Evolutionary conservation across 129 eudicot species (phyloP), one percentile per base, ranked within the genome.

Genomic region (Flaveria bidentis): DNA sequence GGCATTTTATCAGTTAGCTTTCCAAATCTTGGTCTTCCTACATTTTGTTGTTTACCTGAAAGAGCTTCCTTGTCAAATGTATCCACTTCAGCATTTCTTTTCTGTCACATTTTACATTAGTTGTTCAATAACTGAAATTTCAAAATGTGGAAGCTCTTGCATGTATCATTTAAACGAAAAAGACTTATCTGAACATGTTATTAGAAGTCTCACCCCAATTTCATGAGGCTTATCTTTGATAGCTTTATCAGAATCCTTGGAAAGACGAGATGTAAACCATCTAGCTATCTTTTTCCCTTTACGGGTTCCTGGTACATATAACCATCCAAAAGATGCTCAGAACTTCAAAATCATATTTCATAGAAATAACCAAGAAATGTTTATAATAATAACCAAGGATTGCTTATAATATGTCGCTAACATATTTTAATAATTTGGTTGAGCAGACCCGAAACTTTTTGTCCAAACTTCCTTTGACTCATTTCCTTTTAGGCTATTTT

Each of bases 221-320:
- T 77, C 84, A 76, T 76, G 75, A 74, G 77, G 72, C 30, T 57
- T 69, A 81, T 83, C 87, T 67, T 71, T 70, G 49, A 61, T 18
- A 70, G 77, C 82, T 85, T 73, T 84, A 76, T 83, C 87, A 39
- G 84, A 82, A 85, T 81, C 85, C 86, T 79, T 88, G 77, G 84
- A 84, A 63, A 86, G 86, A 81, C 85, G 80, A 74, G 97, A 91
- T 61, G 80, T 85, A 71, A 91, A 83, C 97, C 91, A 91, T 58
- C 82, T 81, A 60, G 88, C 85, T 83, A 91, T 77, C 78, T 85
- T 91, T 84, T 82, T 88, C 53, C 88, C 94, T 87, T 83, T 91
- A 61, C 75, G 87, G 69, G 71, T 78, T 83, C 94, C 97, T 91
- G 89, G 65, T 53, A 62, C 76, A 73, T 74, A 75, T 62, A 52